These are phyloP conservation scores for Pseudogymnoascus sp. DNA, from an alignment of 2,329 filamentous ascomycete species.

Conservation along the genomic window DNA sequence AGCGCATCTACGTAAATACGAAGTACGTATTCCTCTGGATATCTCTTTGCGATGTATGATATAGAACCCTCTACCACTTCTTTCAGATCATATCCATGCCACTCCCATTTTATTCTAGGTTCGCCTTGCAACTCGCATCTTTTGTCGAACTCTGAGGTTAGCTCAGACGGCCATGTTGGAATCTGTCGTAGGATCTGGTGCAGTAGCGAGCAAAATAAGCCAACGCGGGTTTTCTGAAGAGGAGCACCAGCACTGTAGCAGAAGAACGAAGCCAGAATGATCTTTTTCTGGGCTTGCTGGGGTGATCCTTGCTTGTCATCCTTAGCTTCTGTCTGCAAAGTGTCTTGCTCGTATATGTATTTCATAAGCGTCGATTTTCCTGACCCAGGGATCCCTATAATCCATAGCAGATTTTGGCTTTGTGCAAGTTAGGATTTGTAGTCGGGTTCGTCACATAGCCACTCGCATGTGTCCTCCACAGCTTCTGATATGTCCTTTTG, in stretches of 20 bases:
- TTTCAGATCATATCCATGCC: background rate
- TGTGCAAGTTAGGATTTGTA: slow-evolving; percentile 14
- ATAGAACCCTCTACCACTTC: background rate
- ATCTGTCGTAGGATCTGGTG: slow-evolving; percentile 34
- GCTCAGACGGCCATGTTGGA: background rate
- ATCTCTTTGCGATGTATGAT: background rate
- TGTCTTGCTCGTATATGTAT: slow-evolving; percentile 8
- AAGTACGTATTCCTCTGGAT: background rate
- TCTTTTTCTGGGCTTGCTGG: background rate
- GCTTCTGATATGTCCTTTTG: background rate
- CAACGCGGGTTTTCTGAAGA: slow-evolving; percentile 18
- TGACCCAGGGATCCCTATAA: slow-evolving; percentile 16
- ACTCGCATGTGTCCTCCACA: slow-evolving; percentile 12
- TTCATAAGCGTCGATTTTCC: slow-evolving; percentile 18
- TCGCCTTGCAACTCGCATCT: background rate
- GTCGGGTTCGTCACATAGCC: slow-evolving; percentile 10
- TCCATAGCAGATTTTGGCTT: slow-evolving; percentile 15
- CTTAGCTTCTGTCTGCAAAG: background rate
- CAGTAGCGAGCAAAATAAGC: slow-evolving; percentile 43
- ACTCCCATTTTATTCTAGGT: background rate
- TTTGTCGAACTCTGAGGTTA: background rate
- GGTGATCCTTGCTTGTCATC: too few relatives aligned
- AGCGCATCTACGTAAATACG: slow-evolving; percentile 31
- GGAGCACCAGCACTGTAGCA: background rate
- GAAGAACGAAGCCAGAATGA: background rate